These are phyloP conservation scores for Tricladium varicosporioides DNA, from an alignment of 2,329 filamentous ascomycete genomes.

Conservation along the genomic window DNA sequence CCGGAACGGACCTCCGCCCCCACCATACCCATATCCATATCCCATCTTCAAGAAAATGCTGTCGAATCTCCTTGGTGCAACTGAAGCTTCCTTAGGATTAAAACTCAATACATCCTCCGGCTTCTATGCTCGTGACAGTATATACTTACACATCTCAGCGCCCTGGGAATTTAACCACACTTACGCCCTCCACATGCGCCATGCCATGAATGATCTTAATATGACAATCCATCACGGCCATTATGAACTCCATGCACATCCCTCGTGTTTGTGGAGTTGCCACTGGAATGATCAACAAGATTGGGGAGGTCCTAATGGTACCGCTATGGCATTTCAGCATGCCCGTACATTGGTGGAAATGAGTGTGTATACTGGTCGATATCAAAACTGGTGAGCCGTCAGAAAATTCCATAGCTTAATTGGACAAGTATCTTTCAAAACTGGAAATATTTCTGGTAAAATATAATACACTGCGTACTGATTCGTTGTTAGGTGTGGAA, in stretches of 20 bases:
- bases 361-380: background rate
- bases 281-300: background rate
- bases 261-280: background rate
- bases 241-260: background rate
- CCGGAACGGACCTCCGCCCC: background rate
- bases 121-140: background rate
- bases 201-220: background rate
- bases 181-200: background rate
- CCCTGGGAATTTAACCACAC: constrained; percentile 3
- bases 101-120: background rate
- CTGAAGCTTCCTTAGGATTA: background rate
- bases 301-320: background rate
- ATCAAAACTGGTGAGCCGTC: background rate
- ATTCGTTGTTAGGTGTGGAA: constrained; percentile 1
- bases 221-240: background rate
- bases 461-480: too few relatives aligned
- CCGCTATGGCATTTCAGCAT: background rate
- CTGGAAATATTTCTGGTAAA: too few relatives aligned
- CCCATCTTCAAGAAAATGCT: background rate
- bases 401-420: too few relatives aligned
- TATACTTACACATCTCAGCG: background rate
- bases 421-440: too few relatives aligned
- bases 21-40: background rate
- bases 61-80: background rate
- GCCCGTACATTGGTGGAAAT: background rate